Evolutionary conservation across 495 filamentous ascomycete species (phyloP).

Genomic region (Aspergillus conjunctus): DNA sequence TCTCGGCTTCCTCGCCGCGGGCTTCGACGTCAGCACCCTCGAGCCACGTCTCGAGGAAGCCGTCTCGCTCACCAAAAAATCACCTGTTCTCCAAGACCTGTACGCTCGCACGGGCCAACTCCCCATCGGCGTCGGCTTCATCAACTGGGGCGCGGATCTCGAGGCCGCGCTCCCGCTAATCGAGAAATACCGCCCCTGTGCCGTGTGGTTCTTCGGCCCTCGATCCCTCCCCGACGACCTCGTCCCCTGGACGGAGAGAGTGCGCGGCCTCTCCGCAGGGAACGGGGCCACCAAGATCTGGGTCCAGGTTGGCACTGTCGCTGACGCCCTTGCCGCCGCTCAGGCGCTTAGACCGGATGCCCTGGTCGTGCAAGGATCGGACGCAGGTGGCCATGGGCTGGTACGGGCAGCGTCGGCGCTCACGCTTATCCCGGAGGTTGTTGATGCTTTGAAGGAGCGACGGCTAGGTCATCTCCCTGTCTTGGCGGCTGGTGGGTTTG

Average conservation of each 20-base stretch:
- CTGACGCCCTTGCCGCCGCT: slow-evolving; percentile 52
- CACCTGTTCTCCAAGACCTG: slow-evolving; percentile 3
- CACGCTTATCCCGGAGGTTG: slow-evolving; percentile 56
- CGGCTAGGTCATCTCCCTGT: slow-evolving; percentile 44
- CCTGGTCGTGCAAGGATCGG: slow-evolving; percentile 68
- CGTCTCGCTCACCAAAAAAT: slow-evolving; percentile 18
- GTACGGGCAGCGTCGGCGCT: slow-evolving; percentile 56
- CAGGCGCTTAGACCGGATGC: slow-evolving; percentile 55
- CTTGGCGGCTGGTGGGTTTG: slow-evolving; percentile 70
- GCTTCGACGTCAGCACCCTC: slow-evolving; percentile 32
- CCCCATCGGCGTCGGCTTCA: slow-evolving; percentile 64
- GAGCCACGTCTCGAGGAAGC: slow-evolving; percentile 31
- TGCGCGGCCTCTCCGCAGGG: slow-evolving; percentile 31
- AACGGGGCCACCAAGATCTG: slow-evolving; percentile 55
- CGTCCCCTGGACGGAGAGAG: slow-evolving; percentile 4
- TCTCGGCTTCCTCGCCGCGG: slow-evolving; percentile 49
- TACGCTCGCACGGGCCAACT: slow-evolving; percentile 30
- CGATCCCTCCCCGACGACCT: slow-evolving; percentile 27
- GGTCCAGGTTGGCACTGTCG: slow-evolving; percentile 69
- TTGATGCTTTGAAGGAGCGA: slow-evolving; percentile 49
- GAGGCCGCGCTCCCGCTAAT: slow-evolving; percentile 38
- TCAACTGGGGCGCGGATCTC: slow-evolving; percentile 48
- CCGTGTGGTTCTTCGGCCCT: slow-evolving; percentile 67
- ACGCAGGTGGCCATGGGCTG: slow-evolving; percentile 77
- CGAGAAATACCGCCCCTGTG: slow-evolving; percentile 53